Percentiles rank a stretch among this genome's conserved stretches.
Evolutionary conservation across 2,329 filamentous ascomycete species (phyloP).

Genomic region (Coniochaeta sp.): DNA sequence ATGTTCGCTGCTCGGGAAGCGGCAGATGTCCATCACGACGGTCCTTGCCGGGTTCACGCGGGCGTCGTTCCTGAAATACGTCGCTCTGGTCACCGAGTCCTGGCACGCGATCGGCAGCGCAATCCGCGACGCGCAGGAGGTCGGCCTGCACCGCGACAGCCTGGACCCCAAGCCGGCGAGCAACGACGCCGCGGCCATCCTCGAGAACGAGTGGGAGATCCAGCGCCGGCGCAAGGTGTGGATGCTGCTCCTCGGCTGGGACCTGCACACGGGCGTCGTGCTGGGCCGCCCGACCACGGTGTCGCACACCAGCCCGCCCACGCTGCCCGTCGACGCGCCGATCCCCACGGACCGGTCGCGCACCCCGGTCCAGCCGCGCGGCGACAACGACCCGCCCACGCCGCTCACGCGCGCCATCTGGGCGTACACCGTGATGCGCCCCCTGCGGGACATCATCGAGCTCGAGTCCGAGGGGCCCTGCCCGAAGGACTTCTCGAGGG

Average conservation of each 20-base stretch:
- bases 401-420: conserved; percentile 47
- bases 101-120: conserved; percentile 50
- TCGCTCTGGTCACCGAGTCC: conserved; percentile 50
- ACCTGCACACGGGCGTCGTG: conserved; percentile 44
- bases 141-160: conserved; percentile 49
- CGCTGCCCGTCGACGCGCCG: conserved; percentile 45
- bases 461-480: conserved; percentile 49
- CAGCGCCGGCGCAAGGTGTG: conserved; percentile 49
- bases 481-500: conserved; percentile 44
- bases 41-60: conserved; percentile 52
- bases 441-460: conserved; percentile 44
- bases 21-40: conserved; percentile 45
- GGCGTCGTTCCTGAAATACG: conserved; percentile 50
- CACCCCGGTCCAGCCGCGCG: conserved; percentile 39
- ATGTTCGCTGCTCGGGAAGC: conserved; percentile 47
- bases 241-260: conserved; percentile 47
- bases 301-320: conserved; percentile 39
- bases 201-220: conserved; percentile 52
- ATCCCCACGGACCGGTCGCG: conserved; percentile 38
- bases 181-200: conserved; percentile 36
- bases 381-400: conserved; percentile 46
- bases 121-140: conserved; percentile 55
- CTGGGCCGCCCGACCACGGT: conserved; percentile 50
- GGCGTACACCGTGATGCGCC: conserved; percentile 37
- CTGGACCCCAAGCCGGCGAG: conserved; percentile 41